Evolutionary conservation across 2,329 filamentous ascomycete genomes (phyloP).

Genomic region (Aspergillus aculeatus): DNA sequence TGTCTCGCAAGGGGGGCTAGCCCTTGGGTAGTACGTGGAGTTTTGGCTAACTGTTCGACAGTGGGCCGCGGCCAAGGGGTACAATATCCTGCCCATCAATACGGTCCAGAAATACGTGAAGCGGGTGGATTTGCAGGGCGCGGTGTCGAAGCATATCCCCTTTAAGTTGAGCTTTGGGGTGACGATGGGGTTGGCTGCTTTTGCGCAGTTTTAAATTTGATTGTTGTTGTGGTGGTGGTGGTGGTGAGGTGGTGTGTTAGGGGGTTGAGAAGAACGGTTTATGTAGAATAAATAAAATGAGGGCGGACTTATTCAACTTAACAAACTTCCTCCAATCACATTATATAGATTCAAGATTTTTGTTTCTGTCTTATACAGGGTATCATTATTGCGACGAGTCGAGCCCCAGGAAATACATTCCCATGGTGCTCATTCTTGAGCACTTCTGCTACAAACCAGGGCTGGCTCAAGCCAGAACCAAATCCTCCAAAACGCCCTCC

Average conservation of each 20-base stretch:
- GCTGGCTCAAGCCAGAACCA: conserved; percentile 41
- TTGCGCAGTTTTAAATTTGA: conserved; percentile 40
- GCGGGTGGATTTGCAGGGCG: conserved; percentile 39
- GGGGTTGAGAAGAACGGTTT: not conserved
- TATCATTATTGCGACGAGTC: conserved; percentile 31
- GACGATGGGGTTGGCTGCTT: conserved; percentile 47
- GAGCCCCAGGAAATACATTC: conserved; percentile 1
- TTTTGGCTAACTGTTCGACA: conserved; percentile 13
- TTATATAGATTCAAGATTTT: not conserved
- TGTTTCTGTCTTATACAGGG: conserved; percentile 24
- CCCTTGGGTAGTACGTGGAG: too few relatives aligned
- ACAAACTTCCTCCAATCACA: not conserved
- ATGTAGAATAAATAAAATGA: not conserved
- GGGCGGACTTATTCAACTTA: too few relatives aligned
- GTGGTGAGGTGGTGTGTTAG: not conserved
- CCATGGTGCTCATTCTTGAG: not conserved
- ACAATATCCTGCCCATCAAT: conserved; percentile 44
- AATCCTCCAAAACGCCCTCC: conserved; percentile 82
- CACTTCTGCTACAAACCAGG: not conserved
- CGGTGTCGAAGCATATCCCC: conserved; percentile 40
- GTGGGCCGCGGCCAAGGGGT: conserved; percentile 49
- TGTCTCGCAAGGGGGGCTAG: too few relatives aligned
- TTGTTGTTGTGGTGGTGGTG: not conserved
- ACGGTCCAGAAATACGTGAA: conserved; percentile 44
- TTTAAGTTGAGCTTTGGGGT: conserved; percentile 49